Base-by-base conservation (phyloP, 1,284 basidiomycete species). In the Ustilago tritici region DNA sequence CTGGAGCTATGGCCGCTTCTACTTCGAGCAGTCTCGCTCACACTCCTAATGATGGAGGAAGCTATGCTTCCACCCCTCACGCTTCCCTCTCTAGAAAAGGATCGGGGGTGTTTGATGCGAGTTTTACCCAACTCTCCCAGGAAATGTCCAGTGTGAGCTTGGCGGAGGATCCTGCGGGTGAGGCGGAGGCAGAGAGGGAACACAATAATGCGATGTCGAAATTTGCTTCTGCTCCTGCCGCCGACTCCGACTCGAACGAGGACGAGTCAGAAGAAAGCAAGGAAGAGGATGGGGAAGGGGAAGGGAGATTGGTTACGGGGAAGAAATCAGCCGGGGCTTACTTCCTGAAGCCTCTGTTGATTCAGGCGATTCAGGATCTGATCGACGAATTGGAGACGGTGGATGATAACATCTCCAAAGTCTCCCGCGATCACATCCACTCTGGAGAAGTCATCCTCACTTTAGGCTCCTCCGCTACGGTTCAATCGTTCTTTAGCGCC, bases 381-480 rank as follows among this genome's bases (percentile, higher is more conserved):
- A 89, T 98, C 55, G 95, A 97, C 80, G 97, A 99, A 87, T 88
- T 99, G 56, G 96, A 98, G 86, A 95, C 94, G 4, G 95, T 96
- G 1, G 95, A 97, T 83, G 93, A 96, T 78, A 95, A 93, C 84
- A 92, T 99, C 12, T 93, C 94, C 4, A 96, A 94, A 87, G 94
- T 94, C 72, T 94, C 95, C 1, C 93, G 91, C 85, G 95, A 98
- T 86, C 96, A 99, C 86, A 94, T 99, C 72, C 95, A 98, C 87
- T 94, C 94, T 11, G 95, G 97, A 78, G 96, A 99, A 87, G 95
- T 98, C 79, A 95, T 99, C 77, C 88, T 99, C 73, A 99, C 96
- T 0, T 90, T 99, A 47, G 95, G 95, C n/a, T 91, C 93, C 87
- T 77, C 70, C 4, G 91, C 90, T 82, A 98, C 96, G 0, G 95